phyloP scores from a whole-genome alignment of 257 asterid species.

The Nicotiana obtusifolia region DNA sequence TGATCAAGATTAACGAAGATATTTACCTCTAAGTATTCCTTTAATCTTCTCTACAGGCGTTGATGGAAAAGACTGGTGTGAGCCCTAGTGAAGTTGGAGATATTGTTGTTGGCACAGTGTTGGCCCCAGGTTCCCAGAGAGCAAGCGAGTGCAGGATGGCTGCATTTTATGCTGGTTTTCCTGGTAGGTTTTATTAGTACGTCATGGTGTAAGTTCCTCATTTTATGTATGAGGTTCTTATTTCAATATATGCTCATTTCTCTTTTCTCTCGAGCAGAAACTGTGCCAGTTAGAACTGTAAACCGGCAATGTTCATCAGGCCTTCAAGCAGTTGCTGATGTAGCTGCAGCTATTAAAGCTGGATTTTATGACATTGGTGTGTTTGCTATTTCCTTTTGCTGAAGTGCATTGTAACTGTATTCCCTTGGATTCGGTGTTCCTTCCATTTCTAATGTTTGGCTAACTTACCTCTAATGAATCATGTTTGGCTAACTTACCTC shows the following conservation, averaged over 20 bases:
- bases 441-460: neutral
- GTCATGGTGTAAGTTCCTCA: neutral
- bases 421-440: neutral
- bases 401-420: neutral
- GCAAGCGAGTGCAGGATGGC: constrained; percentile 99
- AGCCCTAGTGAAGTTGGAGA: constrained; percentile 95
- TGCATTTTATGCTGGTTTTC: constrained; percentile 99
- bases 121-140: constrained; percentile 96
- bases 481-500: neutral
- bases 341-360: constrained; percentile 98
- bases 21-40: neutral
- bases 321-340: constrained; percentile 99
- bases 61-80: constrained; percentile 72
- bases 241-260: neutral
- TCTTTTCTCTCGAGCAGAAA: constrained; percentile 41
- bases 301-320: constrained; percentile 99
- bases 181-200: constrained; percentile 39
- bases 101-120: constrained; percentile 89
- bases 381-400: neutral
- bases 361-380: constrained; percentile 96
- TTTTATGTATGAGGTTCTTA: neutral
- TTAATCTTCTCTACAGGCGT: constrained; percentile 36
- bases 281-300: constrained; percentile 96
- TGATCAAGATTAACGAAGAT: neutral
- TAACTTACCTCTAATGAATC: neutral